Base-by-base conservation (phyloP, 2,329 filamentous ascomycete species). In the Celoporthe dispersa region DNA sequence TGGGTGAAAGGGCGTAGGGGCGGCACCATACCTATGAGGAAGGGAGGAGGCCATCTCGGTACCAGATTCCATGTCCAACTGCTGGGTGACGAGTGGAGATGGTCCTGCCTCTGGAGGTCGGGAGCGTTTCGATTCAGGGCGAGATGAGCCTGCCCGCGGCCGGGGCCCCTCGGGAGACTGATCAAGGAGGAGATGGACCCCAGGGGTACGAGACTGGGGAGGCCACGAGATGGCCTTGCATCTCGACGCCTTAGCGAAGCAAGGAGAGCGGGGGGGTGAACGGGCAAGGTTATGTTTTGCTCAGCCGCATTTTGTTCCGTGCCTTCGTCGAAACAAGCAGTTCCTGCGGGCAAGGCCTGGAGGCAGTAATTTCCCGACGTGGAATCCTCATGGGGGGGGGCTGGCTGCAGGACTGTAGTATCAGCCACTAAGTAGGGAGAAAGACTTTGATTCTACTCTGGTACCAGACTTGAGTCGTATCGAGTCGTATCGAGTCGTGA, bases 161-260 rank as follows among this genome's bases (percentile, higher is more conserved):
- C 28, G 31, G 11, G 7, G 28, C 7, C 33, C 8, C 22, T 11
- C 16, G 57, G 19, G 33, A 12, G 31, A n/a, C 33, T 37, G 33
- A n/a, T 60, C 31, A 37, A 37, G 33, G 53, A 57, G 53, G 53
- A 57, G 35, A 41, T 39, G 60, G 39, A 14, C 25, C 33, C 25
- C 44, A 22, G 19, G 37, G 37, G n/a, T n/a, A 63, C 22, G 12
- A 16, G 33, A 63, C 16, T 39, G 60, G 60, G 35, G 57, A 68
- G 62, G 64, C 68, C 48, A 70, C 64, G 68, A 70, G 66, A 68
- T 60, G 67, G 37, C 55, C 69, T 65, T 51, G 61, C 51, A 60
- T 8, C 11, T 57, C 31, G 33, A 57, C 48, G 25, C 35, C 51
- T 57, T 59, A 53, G 31, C 63, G 63, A 65, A 37, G 44, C 41